phyloP scores from a whole-genome alignment of 352 stramenopile genomes.

The Globisporangium barbulae region DNA sequence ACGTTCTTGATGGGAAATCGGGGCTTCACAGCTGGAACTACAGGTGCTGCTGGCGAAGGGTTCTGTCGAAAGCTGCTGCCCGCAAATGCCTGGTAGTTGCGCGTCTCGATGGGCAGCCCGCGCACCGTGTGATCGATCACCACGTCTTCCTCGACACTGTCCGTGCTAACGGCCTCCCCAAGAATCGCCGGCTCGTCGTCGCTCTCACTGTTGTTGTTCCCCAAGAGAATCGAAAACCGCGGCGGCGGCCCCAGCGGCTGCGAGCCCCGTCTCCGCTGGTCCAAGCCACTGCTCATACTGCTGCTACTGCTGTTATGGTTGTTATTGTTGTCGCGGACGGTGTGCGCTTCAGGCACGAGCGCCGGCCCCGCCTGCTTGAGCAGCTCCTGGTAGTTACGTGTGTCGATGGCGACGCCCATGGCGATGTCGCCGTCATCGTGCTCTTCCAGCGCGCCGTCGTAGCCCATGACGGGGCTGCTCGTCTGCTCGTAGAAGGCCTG shows the following conservation, averaged over 20 bases:
- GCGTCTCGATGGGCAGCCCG: constrained; percentile 29
- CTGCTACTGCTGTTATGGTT: constrained; percentile 2
- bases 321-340: constrained; percentile 16
- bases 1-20: constrained; percentile 5
- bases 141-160: neutral
- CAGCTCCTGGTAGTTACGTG: constrained; percentile 59
- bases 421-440: constrained; percentile 6
- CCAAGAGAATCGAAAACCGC: constrained; percentile 13
- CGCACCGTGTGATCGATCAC: constrained; percentile 11
- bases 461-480: constrained; percentile 6
- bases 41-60: neutral
- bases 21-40: constrained; percentile 14
- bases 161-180: neutral
- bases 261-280: neutral
- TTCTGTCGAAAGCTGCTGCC: neutral
- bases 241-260: neutral
- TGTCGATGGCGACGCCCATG: constrained; percentile 56
- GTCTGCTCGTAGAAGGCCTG: constrained; percentile 17
- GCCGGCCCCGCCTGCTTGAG: constrained; percentile 26
- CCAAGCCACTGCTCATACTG: neutral
- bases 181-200: neutral
- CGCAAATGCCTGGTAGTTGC: constrained; percentile 28
- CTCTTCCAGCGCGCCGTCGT: neutral
- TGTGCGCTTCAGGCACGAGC: constrained; percentile 11
- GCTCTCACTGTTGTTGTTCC: neutral